Evolutionary conservation across 2,329 filamentous ascomycete species (phyloP).

Genomic region (Fusarium newnesense): DNA sequence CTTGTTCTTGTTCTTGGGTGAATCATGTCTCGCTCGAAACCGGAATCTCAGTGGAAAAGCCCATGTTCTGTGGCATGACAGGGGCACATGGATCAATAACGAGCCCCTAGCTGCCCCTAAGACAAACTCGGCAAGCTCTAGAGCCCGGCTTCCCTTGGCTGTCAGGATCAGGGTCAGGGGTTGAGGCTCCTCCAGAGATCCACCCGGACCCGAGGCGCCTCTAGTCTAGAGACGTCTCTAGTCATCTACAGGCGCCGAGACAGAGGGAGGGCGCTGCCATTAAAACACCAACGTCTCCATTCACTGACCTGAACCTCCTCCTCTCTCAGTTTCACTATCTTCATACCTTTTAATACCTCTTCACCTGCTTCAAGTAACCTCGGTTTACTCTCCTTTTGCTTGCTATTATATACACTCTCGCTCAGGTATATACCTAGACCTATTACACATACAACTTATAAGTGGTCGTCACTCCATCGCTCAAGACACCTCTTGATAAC

Average conservation of each 20-base stretch:
- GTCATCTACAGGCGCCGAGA: conserved; percentile 20
- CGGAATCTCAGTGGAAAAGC: conserved; percentile 8
- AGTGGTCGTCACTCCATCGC: conserved; percentile 28
- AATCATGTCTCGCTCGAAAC: conserved; percentile 28
- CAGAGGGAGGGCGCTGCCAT: conserved; percentile 19
- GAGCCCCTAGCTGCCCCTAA: conserved; percentile 16
- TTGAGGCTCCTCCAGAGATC: conserved; percentile 31
- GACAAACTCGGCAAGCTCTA: conserved; percentile 26
- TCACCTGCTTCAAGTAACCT: neutral
- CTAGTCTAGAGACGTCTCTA: conserved; percentile 4
- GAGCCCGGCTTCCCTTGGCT: conserved; percentile 22
- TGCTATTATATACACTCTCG: conserved; percentile 18
- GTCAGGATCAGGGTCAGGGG: conserved; percentile 32
- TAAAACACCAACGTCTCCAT: conserved; percentile 35
- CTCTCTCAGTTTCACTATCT: conserved; percentile 10
- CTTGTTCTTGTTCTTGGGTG: conserved; percentile 1
- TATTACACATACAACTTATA: conserved; percentile 15
- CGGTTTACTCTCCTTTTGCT: conserved; percentile 6
- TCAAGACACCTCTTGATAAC: conserved; percentile 29
- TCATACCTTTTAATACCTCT: conserved; percentile 33
- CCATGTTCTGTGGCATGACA: conserved; percentile 3
- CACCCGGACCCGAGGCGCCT: conserved; percentile 36
- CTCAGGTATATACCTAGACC: conserved; percentile 16
- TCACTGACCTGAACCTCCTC: conserved; percentile 7
- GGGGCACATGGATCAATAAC: conserved; percentile 20